phyloP scores from a whole-genome alignment of 495 filamentous ascomycete species.

The Trichoderma reesei region DNA sequence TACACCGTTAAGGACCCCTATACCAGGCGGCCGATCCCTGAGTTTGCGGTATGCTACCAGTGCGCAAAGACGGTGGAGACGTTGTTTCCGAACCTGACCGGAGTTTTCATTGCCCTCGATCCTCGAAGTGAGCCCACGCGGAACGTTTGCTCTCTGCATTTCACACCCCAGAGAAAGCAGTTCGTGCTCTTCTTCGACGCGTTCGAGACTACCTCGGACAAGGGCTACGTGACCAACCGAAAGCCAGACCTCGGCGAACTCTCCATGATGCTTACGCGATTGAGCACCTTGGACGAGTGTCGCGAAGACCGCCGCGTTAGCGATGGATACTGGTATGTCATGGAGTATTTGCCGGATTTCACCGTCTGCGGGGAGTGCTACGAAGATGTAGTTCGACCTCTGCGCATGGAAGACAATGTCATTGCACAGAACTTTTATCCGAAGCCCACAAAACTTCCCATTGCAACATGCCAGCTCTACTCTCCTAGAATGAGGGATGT shows the following conservation, averaged over 20 bases:
- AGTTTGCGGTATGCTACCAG: constrained; percentile 31
- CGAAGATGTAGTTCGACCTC: constrained; percentile 56
- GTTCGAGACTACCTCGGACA: constrained; percentile 31
- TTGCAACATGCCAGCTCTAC: constrained; percentile 62
- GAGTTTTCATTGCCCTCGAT: constrained; percentile 29
- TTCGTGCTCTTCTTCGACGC: constrained; percentile 35
- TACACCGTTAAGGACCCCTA: constrained; percentile 32
- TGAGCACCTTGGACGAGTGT: constrained; percentile 29
- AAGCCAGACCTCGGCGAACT: constrained; percentile 28
- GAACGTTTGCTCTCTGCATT: constrained; percentile 34
- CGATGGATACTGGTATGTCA: constrained; percentile 29
- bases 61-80: constrained; percentile 33
- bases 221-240: constrained; percentile 21
- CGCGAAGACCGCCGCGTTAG: constrained; percentile 18
- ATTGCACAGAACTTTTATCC: constrained; percentile 52
- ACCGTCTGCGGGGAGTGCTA: constrained; percentile 48
- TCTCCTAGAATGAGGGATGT: constrained; percentile 62
- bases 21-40: constrained; percentile 19
- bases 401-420: constrained; percentile 37
- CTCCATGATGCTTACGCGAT: constrained; percentile 25
- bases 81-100: constrained; percentile 33
- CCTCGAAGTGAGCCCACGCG: constrained; percentile 23
- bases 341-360: constrained; percentile 30
- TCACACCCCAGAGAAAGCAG: constrained; percentile 25
- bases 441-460: constrained; percentile 32